phyloP scores from a whole-genome alignment of 768 basidiomycete genomes.

The Termitomyces sp. region DNA sequence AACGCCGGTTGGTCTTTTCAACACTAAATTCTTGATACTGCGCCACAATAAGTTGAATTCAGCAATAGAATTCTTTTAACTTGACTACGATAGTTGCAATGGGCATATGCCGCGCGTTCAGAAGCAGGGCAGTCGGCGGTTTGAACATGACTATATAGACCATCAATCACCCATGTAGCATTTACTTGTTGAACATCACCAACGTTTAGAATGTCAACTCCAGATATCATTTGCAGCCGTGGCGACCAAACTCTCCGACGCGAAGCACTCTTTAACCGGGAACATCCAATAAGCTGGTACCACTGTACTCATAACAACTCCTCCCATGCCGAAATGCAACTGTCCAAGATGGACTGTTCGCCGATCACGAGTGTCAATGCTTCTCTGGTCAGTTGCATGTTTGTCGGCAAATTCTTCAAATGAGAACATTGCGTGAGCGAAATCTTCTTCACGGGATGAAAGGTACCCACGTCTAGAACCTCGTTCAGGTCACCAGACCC shows the following conservation, averaged over 20 bases:
- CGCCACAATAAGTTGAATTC: not conserved
- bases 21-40: not conserved
- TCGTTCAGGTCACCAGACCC: conserved; percentile 26
- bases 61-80: too few relatives aligned
- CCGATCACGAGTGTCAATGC: conserved; percentile 44
- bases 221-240: not conserved
- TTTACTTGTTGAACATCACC: not conserved
- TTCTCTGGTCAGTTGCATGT: conserved; percentile 36
- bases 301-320: not conserved
- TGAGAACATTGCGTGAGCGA: not conserved
- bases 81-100: not conserved
- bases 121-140: not conserved
- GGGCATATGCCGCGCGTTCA: not conserved
- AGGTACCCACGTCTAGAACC: conserved; percentile 31
- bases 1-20: too few relatives aligned
- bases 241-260: not conserved
- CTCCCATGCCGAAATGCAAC: conserved; percentile 44
- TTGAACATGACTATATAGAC: not conserved
- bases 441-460: not conserved
- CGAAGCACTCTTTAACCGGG: too few relatives aligned
- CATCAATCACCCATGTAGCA: not conserved
- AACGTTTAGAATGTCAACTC: not conserved
- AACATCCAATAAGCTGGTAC: not conserved
- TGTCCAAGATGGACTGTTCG: conserved; percentile 51
- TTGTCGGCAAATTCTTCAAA: conserved; percentile 32